Evolutionary conservation across 1,284 basidiomycete species (phyloP).

Genomic region (Golubevia pallescens): DNA sequence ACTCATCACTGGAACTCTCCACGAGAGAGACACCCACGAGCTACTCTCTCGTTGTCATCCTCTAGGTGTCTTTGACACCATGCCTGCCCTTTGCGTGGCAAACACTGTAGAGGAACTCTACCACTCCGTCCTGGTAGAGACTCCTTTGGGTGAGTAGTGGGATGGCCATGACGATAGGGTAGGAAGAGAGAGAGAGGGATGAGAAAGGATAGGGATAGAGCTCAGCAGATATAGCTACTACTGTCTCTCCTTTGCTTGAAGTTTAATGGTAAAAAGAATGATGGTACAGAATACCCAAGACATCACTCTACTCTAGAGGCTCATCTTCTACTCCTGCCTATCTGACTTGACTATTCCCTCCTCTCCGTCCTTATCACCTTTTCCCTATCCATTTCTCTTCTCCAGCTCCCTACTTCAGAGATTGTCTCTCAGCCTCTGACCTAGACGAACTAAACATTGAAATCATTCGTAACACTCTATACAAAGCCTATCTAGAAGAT

Average conservation of each 20-base stretch:
- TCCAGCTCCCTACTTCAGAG: conserved; percentile 92
- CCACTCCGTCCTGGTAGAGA: conserved; percentile 95
- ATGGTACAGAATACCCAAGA: too few species aligned
- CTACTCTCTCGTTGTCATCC: conserved; percentile 96
- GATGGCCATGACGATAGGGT: too few species aligned
- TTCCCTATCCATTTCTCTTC: background rate
- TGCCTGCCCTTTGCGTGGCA: conserved; percentile 98
- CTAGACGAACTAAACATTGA: conserved; percentile 99
- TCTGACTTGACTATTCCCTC: too few species aligned
- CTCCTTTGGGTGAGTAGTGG: conserved; percentile 78
- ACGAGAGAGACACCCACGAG: conserved; percentile 97
- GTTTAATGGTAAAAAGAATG: too few species aligned
- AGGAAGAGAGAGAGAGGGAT: background rate
- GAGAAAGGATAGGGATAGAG: background rate
- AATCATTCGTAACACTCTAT: conserved; percentile 99
- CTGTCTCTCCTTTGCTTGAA: too few species aligned
- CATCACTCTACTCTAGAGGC: too few species aligned
- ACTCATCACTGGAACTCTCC: conserved; percentile 94
- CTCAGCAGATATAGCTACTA: too few species aligned
- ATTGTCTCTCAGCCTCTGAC: conserved; percentile 91
- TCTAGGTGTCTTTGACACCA: conserved; percentile 94
- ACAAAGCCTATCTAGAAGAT: conserved; percentile 98
- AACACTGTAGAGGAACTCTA: conserved; percentile 99
- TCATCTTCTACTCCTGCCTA: too few species aligned
- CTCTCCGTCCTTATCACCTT: background rate